phyloP scores from a whole-genome alignment of 78 protist genomes.

The Protostelium mycophagum region DNA sequence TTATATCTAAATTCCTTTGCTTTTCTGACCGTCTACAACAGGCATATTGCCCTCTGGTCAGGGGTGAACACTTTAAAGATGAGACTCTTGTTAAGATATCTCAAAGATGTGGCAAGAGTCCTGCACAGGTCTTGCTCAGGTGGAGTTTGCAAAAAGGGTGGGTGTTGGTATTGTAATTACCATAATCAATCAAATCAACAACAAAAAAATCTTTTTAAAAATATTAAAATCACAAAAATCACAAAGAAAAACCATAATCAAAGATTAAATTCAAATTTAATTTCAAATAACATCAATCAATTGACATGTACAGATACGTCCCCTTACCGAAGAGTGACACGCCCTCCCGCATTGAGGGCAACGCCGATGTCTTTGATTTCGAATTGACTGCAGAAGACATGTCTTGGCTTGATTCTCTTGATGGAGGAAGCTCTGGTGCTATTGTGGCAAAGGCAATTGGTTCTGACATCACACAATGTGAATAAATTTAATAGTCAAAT shows the following conservation, averaged over 20 bases:
- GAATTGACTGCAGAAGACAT: background rate
- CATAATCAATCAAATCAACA: background rate
- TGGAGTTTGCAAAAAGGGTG: background rate
- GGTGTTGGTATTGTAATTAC: background rate
- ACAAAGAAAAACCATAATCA: no score
- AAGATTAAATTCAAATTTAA: no score
- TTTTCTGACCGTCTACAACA: no score
- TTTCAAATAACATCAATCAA: no score
- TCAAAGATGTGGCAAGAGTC: background rate
- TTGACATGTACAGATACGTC: background rate
- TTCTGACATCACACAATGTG: background rate
- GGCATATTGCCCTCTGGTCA: background rate
- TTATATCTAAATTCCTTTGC: no score
- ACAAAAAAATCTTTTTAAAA: no score
- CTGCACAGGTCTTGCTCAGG: background rate
- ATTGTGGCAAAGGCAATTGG: background rate
- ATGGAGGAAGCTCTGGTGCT: background rate
- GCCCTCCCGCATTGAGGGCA: background rate
- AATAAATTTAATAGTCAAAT: no score
- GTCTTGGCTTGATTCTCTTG: background rate
- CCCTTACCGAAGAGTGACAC: background rate
- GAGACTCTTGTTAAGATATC: background rate
- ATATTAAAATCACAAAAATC: no score
- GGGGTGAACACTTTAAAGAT: background rate
- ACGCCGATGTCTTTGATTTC: background rate